Base-by-base conservation (phyloP, 2,329 filamentous ascomycete genomes). In the Didymella sp. region DNA sequence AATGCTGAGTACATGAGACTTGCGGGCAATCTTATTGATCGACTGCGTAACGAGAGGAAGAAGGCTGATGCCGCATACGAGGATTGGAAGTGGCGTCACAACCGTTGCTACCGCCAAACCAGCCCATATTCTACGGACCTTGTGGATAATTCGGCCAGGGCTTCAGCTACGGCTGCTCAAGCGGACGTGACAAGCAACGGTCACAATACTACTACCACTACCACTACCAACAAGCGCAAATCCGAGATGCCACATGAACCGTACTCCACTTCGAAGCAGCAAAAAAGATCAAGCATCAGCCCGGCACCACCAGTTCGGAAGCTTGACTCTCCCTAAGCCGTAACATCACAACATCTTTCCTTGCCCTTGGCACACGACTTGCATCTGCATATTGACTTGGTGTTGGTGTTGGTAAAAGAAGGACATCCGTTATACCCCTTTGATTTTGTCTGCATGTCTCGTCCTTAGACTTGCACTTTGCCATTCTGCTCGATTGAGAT, bases 401-500 rank as follows among this genome's bases (percentile, higher is more conserved):
- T 61, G 59, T 63, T 66, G 28, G 56, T 61, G 41, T 56, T 58
- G 51, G 60, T 51, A 58, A 59, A 61, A 61, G 42, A 55, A 38
- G 44, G 54, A 58, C 56, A 58, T 63, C 56, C 45, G 52, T 58
- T 64, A 67, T 67, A 67, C 64, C 64, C 56, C 42, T 58, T 51
- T 50, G 47, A 43, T 57, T 57, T 57, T 41, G 27, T 41, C 22
- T 35, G 21, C 42, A n/a, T n/a, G 15, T 19, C 24, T 28, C 24
- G 51, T 43, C 37, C 24, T 51, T 17, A 37, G 22, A 30, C 42
- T 25, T 37, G 37, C 28, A 12, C 35, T 28, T 51, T 49, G 12
- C 28, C 19, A 19, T 6, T 28, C n/a, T 41, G 17, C 35, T 22
- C 22, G 22, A 38, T 25, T n/a, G 12, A 35, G 22, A 22, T 6